phyloP scores from a whole-genome alignment of 345 rosid species.

The Bruguiera parviflora region DNA sequence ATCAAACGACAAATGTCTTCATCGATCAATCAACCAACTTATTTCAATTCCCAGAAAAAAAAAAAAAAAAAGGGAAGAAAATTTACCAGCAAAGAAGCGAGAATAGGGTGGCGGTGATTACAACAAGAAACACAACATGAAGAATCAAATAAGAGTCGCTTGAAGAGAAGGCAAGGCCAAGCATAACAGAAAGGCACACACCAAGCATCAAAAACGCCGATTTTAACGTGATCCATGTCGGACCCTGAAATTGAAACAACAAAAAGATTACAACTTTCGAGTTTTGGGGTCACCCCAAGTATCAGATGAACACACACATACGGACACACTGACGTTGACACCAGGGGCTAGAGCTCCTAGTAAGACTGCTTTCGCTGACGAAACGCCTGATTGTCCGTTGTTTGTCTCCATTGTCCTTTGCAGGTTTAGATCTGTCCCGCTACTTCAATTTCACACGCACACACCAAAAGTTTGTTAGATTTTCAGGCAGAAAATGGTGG shows the following conservation, averaged over 20 bases:
- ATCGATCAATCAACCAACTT: not conserved
- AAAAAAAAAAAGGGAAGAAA: not conserved
- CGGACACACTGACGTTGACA: constrained; percentile 56
- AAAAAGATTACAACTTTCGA: not conserved
- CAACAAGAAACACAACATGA: constrained; percentile 69
- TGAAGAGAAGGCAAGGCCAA: constrained; percentile 75
- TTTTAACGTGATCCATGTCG: constrained; percentile 80
- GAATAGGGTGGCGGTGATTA: constrained; percentile 69
- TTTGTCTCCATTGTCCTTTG: constrained; percentile 21
- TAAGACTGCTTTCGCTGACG: constrained; percentile 63
- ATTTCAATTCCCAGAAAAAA: not conserved
- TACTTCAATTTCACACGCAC: not conserved
- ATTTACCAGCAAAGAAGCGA: constrained; percentile 75
- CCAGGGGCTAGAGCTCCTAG: constrained; percentile 88
- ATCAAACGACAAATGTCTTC: no score
- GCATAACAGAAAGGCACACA: constrained; percentile 63
- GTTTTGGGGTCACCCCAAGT: no score
- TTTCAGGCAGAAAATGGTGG: no score
- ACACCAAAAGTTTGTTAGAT: no score
- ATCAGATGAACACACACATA: not conserved
- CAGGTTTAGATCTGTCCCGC: constrained; percentile 10
- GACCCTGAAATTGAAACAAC: constrained; percentile 46
- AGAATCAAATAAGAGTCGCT: constrained; percentile 61
- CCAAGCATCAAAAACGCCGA: constrained; percentile 72
- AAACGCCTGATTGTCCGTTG: constrained; percentile 20